A percentile compares a stretch with the other conserved stretches of the same genome.
Evolutionary conservation across 805 yeast species (phyloP).

Genomic region (Ogataea henricii): DNA sequence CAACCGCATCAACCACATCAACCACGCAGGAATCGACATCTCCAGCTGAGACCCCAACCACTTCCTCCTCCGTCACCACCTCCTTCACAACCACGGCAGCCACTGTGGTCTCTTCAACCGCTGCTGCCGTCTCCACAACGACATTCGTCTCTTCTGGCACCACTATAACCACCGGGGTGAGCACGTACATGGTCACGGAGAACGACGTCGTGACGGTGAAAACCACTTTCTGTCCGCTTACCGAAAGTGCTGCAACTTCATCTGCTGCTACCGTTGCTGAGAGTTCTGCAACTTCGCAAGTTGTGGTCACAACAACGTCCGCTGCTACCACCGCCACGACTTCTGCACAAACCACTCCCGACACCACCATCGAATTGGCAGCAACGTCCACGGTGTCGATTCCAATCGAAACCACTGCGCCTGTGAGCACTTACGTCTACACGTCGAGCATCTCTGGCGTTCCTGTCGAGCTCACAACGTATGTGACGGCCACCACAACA

Average conservation of each 20-base stretch:
- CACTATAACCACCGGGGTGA: constrained; percentile 14
- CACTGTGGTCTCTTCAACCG: too few relatives aligned
- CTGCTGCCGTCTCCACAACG: not conserved
- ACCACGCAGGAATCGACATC: too few relatives aligned
- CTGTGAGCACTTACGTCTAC: constrained; percentile 22
- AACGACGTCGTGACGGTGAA: constrained; percentile 20
- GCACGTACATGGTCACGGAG: constrained; percentile 17
- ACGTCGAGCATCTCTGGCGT: constrained; percentile 29
- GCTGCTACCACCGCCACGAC: constrained; percentile 10
- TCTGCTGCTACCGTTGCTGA: constrained; percentile 6
- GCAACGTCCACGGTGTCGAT: constrained; percentile 23
- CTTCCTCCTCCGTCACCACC: too few relatives aligned
- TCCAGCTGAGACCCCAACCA: too few relatives aligned
- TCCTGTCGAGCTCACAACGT: constrained; percentile 30
- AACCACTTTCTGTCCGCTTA: constrained; percentile 27
- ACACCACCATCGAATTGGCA: constrained; percentile 21
- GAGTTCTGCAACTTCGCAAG: not conserved
- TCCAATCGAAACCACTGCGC: constrained; percentile 19
- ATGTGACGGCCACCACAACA: constrained; percentile 14
- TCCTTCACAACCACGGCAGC: too few relatives aligned
- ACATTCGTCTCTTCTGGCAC: constrained; percentile 8
- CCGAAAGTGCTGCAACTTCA: constrained; percentile 14
- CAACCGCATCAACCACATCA: not conserved
- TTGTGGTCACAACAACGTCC: constrained; percentile 4
- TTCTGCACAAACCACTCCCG: not conserved